A percentile compares a stretch with the other conserved stretches of the same genome.
Evolutionary conservation across 2,329 filamentous ascomycete species (phyloP).

Genomic region (Microthyrium microscopicum): DNA sequence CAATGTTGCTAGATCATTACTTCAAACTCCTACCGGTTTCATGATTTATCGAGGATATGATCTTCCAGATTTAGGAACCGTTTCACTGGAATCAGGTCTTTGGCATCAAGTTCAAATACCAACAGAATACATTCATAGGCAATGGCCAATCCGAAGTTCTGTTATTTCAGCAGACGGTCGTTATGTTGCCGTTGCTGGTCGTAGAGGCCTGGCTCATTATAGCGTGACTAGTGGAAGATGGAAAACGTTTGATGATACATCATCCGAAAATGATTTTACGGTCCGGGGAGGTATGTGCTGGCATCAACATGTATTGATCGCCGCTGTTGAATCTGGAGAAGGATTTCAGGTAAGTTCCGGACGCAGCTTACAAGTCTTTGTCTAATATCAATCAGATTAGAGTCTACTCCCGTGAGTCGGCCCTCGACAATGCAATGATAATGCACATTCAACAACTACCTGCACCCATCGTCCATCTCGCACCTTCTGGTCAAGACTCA

Average conservation of each 20-base stretch:
- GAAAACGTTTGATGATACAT: constrained; percentile 78
- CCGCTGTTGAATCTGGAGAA: constrained; percentile 72
- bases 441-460: constrained; percentile 65
- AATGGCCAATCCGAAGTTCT: constrained; percentile 82
- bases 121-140: constrained; percentile 65
- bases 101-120: constrained; percentile 91
- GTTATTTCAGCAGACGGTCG: constrained; percentile 83
- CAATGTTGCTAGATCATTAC: constrained; percentile 74
- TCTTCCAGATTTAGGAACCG: constrained; percentile 72
- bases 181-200: constrained; percentile 92
- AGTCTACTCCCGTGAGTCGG: constrained; percentile 77
- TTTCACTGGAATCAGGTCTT: constrained; percentile 81
- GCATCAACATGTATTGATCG: constrained; percentile 90
- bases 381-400: constrained; percentile 39
- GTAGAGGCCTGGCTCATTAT: constrained; percentile 83
- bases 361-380: neutral
- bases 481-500: constrained; percentile 82
- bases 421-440: constrained; percentile 55
- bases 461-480: constrained; percentile 76
- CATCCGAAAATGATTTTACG: constrained; percentile 75
- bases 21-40: constrained; percentile 75
- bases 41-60: constrained; percentile 93
- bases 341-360: constrained; percentile 47
- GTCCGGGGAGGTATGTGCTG: constrained; percentile 96
- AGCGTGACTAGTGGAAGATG: constrained; percentile 86